These are phyloP conservation scores for Senecio squalidus DNA, from an alignment of 140 eudicot genomes.

Conservation along the genomic window DNA sequence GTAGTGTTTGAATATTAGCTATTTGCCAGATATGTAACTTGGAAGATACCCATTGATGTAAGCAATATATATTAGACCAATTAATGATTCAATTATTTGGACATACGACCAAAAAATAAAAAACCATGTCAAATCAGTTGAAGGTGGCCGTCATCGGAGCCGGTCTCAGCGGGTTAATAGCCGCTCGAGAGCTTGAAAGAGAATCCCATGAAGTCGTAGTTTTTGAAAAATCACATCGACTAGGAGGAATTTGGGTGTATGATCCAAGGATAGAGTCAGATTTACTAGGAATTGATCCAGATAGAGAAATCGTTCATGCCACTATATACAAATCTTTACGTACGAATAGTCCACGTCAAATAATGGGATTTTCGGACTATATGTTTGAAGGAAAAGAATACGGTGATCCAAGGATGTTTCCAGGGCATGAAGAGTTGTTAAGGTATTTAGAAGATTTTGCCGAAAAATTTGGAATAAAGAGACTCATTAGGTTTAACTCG, in stretches of 20 bases:
- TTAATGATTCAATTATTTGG: background rate
- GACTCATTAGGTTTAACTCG: conserved; percentile 17
- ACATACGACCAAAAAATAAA: background rate
- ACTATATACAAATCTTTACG: conserved; percentile 51
- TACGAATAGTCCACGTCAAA: conserved; percentile 36
- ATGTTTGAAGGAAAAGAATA: conserved; percentile 25
- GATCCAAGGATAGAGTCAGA: conserved; percentile 58
- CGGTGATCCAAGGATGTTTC: conserved; percentile 32
- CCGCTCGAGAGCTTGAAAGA: conserved; percentile 55
- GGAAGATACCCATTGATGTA: conserved; percentile 1
- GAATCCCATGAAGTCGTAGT: conserved; percentile 59
- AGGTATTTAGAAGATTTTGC: conserved; percentile 33
- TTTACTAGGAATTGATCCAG: conserved; percentile 52
- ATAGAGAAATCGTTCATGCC: conserved; percentile 47
- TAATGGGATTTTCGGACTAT: conserved; percentile 43
- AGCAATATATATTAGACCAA: background rate
- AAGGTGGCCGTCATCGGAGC: conserved; percentile 85
- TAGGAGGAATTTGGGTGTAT: conserved; percentile 81
- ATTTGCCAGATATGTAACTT: background rate
- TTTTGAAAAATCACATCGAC: conserved; percentile 36
- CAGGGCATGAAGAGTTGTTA: conserved; percentile 30
- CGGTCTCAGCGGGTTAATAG: conserved; percentile 49
- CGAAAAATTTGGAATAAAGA: background rate
- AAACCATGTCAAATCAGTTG: conserved; percentile 27
- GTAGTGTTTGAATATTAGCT: background rate